Evolutionary conservation across 2,329 filamentous ascomycete genomes (phyloP), one percentile per base, ranked within the genome.

Genomic region (Beauveria bassiana): DNA sequence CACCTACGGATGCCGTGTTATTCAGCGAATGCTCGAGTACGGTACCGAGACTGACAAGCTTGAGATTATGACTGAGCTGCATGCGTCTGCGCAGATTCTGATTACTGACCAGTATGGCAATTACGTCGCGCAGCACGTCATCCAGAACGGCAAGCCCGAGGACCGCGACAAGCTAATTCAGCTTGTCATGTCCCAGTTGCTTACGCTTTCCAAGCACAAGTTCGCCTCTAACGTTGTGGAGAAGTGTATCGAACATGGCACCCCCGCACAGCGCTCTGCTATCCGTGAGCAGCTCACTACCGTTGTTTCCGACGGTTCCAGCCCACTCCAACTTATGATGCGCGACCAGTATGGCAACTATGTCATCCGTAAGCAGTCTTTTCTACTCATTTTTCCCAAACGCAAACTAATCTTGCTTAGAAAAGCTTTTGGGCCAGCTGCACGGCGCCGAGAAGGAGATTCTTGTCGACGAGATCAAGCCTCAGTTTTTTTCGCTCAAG

Each of bases 211-310:
- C 28, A 96, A 92, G 78, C 91, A 98, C 78, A 99, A 99, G 72
- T 96, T 91, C 70, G 93, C 95, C 0, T 97, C 93, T 70, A 98
- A 99, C 68, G 93, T 99, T 3, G 93, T 99, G 0, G 95, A 99
- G 75, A 93, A 91, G 74, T 96, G 92, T 71, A 88, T 98, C 63
- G 80, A 88, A 61, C 84, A 81, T 66, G 91, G 90, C 22, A 85
- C 85, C 0, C 77, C 83, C 22, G 79, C 86, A 56, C 89, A 96
- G 71, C 86, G 89, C 57, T 81, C 79, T 40, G 80, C 81, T 38
- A 91, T 97, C 62, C 83, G 90, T 59, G 77, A 79, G 55, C 80
- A 84, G 62, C 77, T 93, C 28, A 86, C 82, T 2, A 79, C 80
- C 1, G 71, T 79, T 18, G 83, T 84, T 59, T 80, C 82, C 8